Base-by-base conservation (phyloP, 768 basidiomycete genomes). In the Suillus placidus region DNA sequence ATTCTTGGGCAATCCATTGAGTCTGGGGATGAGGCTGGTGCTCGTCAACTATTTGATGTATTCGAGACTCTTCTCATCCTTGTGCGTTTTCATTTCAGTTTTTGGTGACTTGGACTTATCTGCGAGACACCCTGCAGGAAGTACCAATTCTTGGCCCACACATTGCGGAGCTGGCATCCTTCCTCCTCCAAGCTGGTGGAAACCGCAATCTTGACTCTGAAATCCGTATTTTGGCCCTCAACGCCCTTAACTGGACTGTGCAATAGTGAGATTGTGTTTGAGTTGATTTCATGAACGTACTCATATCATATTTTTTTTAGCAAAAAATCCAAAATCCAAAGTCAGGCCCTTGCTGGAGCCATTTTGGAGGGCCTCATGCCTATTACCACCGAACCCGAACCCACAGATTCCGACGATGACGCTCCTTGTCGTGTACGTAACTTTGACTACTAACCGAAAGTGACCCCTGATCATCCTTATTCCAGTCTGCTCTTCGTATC, bases 321-420 rank as follows among this genome's bases (percentile, higher is more conserved):
- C 82, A 99, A 99, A 88, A 98, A 98, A 81, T 90, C 91, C 60
- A 97, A 95, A 79, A 86, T 99, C 43, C 95, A 97, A 79, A 86
- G 86, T 71, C 85, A 95, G 66, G 87, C 87, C 74, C 84, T 99
- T 64, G 95, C 94, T 18, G 86, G 87, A 55, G 85, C 87, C 34
- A 97, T 99, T 74, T 85, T 99, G 65, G 88, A 94, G 70, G 92
- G 93, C 52, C 87, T 99, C 52, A 91, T 99, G 85, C 94, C 95
- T 54, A 93, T 99, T 71, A 90, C 94, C 4, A 91, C 93, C 37
- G 97, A 99, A 80, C 88, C 90, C 8, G 95, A 97, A 71, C 94
- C 96, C 18, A 93, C 95, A 72, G 96, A 97, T 72, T 82, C 85
- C n/a, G 94, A 95, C 68, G 96, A 98, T 70, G 92, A 94, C 69